phyloP scores from a whole-genome alignment of 2,329 filamentous ascomycete species.

The Diaporthe citri region DNA sequence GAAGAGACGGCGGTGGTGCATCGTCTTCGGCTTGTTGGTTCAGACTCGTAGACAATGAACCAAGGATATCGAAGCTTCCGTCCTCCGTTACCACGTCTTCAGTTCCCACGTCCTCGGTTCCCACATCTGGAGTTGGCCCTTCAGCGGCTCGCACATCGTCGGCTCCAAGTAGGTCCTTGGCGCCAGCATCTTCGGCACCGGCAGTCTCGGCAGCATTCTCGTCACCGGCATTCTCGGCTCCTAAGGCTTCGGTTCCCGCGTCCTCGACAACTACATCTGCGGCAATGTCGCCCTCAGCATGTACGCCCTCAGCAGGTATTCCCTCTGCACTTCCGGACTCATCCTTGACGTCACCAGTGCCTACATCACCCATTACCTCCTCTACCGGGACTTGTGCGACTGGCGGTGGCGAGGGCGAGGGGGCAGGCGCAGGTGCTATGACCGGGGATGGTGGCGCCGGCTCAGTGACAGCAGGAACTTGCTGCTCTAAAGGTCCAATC shows the following conservation, averaged over 20 bases:
- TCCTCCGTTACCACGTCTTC: conserved; percentile 28
- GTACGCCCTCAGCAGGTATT: background rate
- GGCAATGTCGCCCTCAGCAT: background rate
- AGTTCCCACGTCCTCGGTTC: background rate
- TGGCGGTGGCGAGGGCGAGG: background rate
- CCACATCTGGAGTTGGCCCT: background rate
- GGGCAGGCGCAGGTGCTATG: background rate
- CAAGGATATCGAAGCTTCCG: conserved; percentile 36
- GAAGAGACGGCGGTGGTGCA: conserved; percentile 25
- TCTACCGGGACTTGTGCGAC: conserved; percentile 23
- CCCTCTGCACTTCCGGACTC: background rate
- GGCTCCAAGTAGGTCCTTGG: background rate
- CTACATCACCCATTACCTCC: conserved; percentile 1
- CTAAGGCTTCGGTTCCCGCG: conserved; percentile 39
- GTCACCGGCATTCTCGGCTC: background rate
- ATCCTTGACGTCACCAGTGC: background rate
- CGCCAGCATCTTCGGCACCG: background rate
- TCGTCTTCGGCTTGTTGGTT: conserved; percentile 39
- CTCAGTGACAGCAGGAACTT: background rate
- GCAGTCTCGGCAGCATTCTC: background rate
- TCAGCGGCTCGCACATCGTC: background rate
- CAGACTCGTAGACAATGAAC: conserved; percentile 34
- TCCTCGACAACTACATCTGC: conserved; percentile 50
- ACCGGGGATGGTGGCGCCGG: background rate
- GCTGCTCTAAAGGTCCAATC: background rate